phyloP scores from a whole-genome alignment of 2,329 filamentous ascomycete genomes.

The Curvularia spicifera region DNA sequence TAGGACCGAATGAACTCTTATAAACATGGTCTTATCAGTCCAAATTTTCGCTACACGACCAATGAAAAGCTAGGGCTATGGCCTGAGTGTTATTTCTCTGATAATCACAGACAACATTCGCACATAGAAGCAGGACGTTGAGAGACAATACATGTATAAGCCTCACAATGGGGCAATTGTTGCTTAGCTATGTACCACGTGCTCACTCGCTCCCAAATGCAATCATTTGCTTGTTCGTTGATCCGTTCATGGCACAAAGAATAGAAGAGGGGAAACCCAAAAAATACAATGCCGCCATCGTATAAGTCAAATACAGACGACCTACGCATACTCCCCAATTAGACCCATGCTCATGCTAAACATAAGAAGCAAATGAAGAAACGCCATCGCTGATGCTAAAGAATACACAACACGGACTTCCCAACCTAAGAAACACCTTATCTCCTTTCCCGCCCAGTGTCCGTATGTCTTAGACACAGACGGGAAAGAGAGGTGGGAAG shows the following conservation, averaged over 20 bases:
- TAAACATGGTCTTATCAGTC: background rate
- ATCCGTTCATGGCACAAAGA: background rate
- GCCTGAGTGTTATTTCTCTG: background rate
- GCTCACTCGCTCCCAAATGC: background rate
- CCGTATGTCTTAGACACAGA: background rate
- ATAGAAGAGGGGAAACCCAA: background rate
- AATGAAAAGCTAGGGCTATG: background rate
- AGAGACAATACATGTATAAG: background rate
- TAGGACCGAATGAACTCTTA: background rate
- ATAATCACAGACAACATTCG: background rate
- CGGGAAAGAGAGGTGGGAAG: background rate
- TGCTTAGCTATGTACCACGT: conserved; percentile 2
- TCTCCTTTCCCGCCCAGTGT: background rate
- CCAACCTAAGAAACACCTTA: background rate
- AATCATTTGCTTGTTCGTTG: background rate
- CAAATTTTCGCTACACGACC: background rate
- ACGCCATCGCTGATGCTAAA: conserved; percentile 45
- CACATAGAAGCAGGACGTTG: background rate
- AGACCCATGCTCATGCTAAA: background rate
- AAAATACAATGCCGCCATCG: background rate
- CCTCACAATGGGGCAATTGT: conserved; percentile 3
- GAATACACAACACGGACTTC: conserved; percentile 3
- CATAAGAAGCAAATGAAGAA: conserved; percentile 1
- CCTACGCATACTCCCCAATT: background rate
- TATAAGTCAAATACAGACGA: background rate